Percentiles rank a stretch among this genome's conserved stretches.
phyloP scores from a whole-genome alignment of 805 yeast species.

The Lipomyces sp. region DNA sequence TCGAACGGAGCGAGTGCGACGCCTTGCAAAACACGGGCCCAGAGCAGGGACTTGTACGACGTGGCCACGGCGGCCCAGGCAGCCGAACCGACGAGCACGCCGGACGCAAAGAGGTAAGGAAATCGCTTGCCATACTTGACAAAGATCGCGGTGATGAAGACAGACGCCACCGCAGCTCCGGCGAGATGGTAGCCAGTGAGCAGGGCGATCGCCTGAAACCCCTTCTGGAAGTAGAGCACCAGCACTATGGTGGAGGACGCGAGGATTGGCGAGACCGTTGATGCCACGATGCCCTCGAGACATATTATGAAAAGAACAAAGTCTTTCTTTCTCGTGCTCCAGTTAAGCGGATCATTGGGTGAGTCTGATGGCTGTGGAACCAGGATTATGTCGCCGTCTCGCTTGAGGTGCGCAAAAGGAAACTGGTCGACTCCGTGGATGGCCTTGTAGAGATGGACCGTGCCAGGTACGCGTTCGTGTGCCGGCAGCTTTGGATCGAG shows the following conservation, averaged over 20 bases:
- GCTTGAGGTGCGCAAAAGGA: constrained; percentile 44
- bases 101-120: constrained; percentile 30
- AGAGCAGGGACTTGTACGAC: constrained; percentile 32
- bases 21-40: constrained; percentile 48
- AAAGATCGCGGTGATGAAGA: constrained; percentile 32
- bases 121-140: constrained; percentile 36
- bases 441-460: constrained; percentile 28
- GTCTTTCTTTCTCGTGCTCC: constrained; percentile 49
- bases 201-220: constrained; percentile 30
- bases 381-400: constrained; percentile 54
- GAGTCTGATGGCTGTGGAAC: constrained; percentile 71
- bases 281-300: constrained; percentile 31
- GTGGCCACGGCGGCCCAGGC: constrained; percentile 37
- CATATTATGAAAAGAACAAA: constrained; percentile 30
- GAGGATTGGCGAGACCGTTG: constrained; percentile 31
- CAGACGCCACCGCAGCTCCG: constrained; percentile 30
- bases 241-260: constrained; percentile 34
- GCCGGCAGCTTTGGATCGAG: constrained; percentile 26
- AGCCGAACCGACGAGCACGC: constrained; percentile 26
- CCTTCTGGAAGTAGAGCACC: constrained; percentile 20
- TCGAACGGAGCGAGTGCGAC: constrained; percentile 78
- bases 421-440: constrained; percentile 5
- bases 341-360: constrained; percentile 72
- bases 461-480: constrained; percentile 26
- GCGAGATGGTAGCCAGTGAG: constrained; percentile 36